phyloP scores from a whole-genome alignment of 495 filamentous ascomycete genomes.

The Hapsidospora chrysogenum region DNA sequence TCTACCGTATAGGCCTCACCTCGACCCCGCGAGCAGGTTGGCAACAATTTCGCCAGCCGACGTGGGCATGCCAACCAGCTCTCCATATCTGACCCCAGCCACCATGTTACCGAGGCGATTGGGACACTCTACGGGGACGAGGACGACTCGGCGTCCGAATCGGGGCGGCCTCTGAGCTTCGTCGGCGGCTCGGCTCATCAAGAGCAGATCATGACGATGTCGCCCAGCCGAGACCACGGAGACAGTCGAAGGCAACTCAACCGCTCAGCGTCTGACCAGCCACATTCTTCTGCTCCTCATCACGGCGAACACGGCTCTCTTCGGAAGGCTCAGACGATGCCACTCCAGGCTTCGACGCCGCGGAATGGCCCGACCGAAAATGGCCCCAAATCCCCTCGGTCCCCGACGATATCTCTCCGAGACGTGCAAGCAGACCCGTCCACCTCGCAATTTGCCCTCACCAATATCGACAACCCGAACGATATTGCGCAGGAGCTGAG shows the following conservation, averaged over 20 bases:
- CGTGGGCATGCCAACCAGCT: conserved; percentile 37
- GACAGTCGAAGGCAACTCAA: conserved; percentile 22
- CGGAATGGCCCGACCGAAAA: conserved; percentile 29
- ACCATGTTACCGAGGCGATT: conserved; percentile 97
- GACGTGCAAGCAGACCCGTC: conserved; percentile 44
- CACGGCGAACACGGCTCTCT: conserved; percentile 2
- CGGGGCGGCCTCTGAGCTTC: conserved; percentile 30
- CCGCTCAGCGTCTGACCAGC: too few relatives aligned
- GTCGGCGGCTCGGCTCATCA: conserved; percentile 23
- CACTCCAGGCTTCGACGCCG: conserved; percentile 27
- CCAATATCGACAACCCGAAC: conserved; percentile 81
- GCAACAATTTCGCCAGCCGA: conserved; percentile 35
- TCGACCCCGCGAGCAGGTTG: conserved; percentile 32
- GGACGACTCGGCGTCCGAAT: conserved; percentile 31
- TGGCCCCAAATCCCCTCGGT: conserved; percentile 27
- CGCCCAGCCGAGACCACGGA: conserved; percentile 9
- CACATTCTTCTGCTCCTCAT: too few relatives aligned
- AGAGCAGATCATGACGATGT: conserved; percentile 10
- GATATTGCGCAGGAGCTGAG: conserved; percentile 90
- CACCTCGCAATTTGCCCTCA: conserved; percentile 63
- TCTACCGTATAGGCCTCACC: conserved; percentile 40
- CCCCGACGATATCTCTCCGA: conserved; percentile 43
- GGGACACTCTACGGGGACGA: conserved; percentile 88
- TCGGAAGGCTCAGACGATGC: conserved; percentile 20
- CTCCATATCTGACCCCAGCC: conserved; percentile 47